phyloP scores from a whole-genome alignment of 176 grass and related monocot genomes.

The Ananas comosus region DNA sequence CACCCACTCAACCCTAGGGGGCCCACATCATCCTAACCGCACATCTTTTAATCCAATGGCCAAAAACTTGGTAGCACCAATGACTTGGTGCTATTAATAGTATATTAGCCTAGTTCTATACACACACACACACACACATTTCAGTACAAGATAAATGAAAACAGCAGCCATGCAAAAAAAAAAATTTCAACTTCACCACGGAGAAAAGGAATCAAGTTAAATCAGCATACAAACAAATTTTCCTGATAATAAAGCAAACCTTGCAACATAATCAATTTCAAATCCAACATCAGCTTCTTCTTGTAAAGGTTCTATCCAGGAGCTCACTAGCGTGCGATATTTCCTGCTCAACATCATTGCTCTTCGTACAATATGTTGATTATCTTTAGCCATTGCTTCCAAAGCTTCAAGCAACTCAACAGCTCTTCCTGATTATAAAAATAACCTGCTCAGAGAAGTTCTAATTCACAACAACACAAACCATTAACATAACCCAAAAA shows the following conservation, averaged over 20 bases:
- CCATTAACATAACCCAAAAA: slow-evolving; percentile 16
- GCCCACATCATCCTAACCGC: no score
- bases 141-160: not conserved
- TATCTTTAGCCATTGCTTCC: slow-evolving; percentile 73
- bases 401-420: slow-evolving; percentile 87
- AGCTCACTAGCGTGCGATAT: slow-evolving; percentile 91
- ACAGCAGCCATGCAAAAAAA: not conserved
- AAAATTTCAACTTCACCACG: not conserved
- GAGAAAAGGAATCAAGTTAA: not conserved
- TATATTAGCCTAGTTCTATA: no score
- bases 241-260: slow-evolving; percentile 30
- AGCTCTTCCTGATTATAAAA: slow-evolving; percentile 91
- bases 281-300: slow-evolving; percentile 98
- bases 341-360: slow-evolving; percentile 94
- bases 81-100: no score
- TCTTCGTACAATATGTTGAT: slow-evolving; percentile 67
- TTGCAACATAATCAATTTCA: slow-evolving; percentile 89
- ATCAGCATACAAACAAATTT: not conserved
- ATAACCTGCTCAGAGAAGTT: slow-evolving; percentile 44
- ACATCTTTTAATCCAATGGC: no score
- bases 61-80: no score
- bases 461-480: slow-evolving; percentile 42
- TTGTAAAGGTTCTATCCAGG: slow-evolving; percentile 98
- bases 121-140: no score
- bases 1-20: no score